Base-by-base conservation (phyloP, 495 filamentous ascomycete species). In the Cenococcum geophilum region DNA sequence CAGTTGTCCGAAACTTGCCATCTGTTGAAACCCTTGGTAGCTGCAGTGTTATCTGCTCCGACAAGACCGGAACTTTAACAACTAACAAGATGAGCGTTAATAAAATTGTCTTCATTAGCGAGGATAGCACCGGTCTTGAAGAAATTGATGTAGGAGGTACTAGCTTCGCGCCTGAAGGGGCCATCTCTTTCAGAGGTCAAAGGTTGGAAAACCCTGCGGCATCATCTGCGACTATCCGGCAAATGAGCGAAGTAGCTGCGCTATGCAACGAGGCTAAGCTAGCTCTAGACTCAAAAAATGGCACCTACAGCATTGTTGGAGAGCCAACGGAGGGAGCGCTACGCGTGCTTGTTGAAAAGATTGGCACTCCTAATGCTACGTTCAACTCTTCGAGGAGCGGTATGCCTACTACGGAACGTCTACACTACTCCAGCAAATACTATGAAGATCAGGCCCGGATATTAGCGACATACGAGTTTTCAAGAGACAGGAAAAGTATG, bases 21-120 rank as follows among this genome's bases (percentile, higher is more conserved):
- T 97, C 95, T 8, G 93, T 98, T 59, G 95, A 99, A 75, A 99
- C 95, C 11, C 78, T 99, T 42, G 95, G 95, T 69, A 97, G 95
- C 81, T 99, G 95, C 80, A 97, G 93, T 70, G 91, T 99, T 57
- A 96, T 99, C 71, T 99, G 95, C 77, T 99, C 95, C n/a, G 95
- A 99, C 77, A 99, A 99, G 79, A 99, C 95, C 1, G 95, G 95
- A 63, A 99, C 95, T 22, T 76, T 99, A 71, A 99, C 95, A 25
- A 99, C 95, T 37, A 99, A 97, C 76, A 91, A 99, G 75, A 99
- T 99, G 95, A 97, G 93, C 70, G 95, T 96, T 56, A 92, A 84
- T 72, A 96, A 92, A 75, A 79, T 97, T 43, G 88, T 96, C 32
- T 89, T 89, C 71, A 77, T 99, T 68, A 85, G 79, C 65, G 79